These are phyloP conservation scores for Coccinonectria pachysandricola DNA, from an alignment of 2,329 filamentous ascomycete genomes.

Conservation along the genomic window DNA sequence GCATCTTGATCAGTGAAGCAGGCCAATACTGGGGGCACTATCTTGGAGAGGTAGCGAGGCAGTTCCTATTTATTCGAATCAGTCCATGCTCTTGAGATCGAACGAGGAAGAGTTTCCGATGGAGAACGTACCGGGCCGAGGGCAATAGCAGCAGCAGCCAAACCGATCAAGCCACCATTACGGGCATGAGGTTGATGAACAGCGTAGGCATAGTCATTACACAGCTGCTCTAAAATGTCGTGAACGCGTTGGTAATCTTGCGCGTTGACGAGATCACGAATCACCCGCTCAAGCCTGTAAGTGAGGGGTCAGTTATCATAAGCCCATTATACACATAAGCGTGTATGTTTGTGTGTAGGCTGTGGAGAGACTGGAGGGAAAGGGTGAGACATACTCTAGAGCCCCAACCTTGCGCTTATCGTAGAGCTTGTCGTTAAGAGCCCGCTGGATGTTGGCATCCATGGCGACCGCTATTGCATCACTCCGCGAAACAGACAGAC, in stretches of 20 bases:
- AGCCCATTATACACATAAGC: too few species aligned
- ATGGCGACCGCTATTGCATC: slow-evolving; percentile 49
- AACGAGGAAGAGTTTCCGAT: too few species aligned
- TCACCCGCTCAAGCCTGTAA: slow-evolving; percentile 73
- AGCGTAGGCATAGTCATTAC: slow-evolving; percentile 94
- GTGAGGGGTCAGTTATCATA: slow-evolving; percentile 5
- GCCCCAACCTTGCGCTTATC: slow-evolving; percentile 96
- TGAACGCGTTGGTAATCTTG: slow-evolving; percentile 74
- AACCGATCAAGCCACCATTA: slow-evolving; percentile 90
- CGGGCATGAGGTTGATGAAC: slow-evolving; percentile 93
- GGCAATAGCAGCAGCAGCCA: slow-evolving; percentile 92
- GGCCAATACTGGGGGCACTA: slow-evolving; percentile 90
- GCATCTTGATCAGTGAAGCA: slow-evolving; percentile 99
- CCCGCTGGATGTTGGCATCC: slow-evolving; percentile 81
- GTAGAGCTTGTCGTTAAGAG: slow-evolving; percentile 96
- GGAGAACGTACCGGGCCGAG: slow-evolving; percentile 65
- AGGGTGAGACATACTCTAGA: slow-evolving; percentile 61
- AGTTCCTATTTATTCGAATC: too few species aligned
- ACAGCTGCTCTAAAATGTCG: slow-evolving; percentile 88
- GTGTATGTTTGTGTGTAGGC: too few species aligned
- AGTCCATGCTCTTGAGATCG: too few species aligned
- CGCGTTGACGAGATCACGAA: slow-evolving; percentile 69
- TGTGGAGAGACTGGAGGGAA: neutral
- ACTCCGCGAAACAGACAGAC: too few species aligned
- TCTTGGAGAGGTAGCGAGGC: slow-evolving; percentile 81